phyloP scores from a whole-genome alignment of 1,139 yeast genomes.

The Komagataea norvegica region DNA sequence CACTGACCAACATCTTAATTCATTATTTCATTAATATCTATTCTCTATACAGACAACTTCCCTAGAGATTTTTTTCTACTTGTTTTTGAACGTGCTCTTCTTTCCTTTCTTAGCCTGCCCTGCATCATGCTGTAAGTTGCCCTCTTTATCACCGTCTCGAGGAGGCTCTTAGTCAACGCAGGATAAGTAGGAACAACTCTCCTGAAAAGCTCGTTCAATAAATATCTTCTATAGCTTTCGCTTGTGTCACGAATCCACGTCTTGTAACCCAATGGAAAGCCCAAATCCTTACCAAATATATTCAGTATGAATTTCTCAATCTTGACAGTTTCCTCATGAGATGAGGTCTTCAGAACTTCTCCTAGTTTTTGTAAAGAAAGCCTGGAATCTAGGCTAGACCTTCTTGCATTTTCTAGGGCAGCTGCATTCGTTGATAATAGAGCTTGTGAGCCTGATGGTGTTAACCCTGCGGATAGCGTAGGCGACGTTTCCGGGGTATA shows the following conservation, averaged over 20 bases:
- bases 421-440: background rate
- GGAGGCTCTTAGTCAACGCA: slow-evolving; percentile 40
- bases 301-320: slow-evolving; percentile 60
- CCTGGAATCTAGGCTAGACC: slow-evolving; percentile 42
- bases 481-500: slow-evolving; percentile 5
- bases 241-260: slow-evolving; percentile 82
- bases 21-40: background rate
- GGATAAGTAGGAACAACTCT: slow-evolving; percentile 48
- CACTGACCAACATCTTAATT: too few species aligned
- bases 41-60: too few species aligned
- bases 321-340: slow-evolving; percentile 50
- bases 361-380: slow-evolving; percentile 54
- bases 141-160: slow-evolving; percentile 69
- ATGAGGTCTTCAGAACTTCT: slow-evolving; percentile 45
- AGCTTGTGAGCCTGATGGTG: background rate
- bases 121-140: slow-evolving; percentile 83
- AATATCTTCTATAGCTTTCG: slow-evolving; percentile 42
- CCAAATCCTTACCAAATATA: slow-evolving; percentile 51
- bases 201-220: slow-evolving; percentile 45
- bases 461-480: background rate
- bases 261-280: slow-evolving; percentile 66
- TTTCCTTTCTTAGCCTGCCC: slow-evolving; percentile 63
- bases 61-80: slow-evolving; percentile 3
- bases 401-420: slow-evolving; percentile 1
- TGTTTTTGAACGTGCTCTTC: slow-evolving; percentile 42